Base-by-base conservation (phyloP, 2,329 filamentous ascomycete species). In the Cyclaneusma minus region DNA sequence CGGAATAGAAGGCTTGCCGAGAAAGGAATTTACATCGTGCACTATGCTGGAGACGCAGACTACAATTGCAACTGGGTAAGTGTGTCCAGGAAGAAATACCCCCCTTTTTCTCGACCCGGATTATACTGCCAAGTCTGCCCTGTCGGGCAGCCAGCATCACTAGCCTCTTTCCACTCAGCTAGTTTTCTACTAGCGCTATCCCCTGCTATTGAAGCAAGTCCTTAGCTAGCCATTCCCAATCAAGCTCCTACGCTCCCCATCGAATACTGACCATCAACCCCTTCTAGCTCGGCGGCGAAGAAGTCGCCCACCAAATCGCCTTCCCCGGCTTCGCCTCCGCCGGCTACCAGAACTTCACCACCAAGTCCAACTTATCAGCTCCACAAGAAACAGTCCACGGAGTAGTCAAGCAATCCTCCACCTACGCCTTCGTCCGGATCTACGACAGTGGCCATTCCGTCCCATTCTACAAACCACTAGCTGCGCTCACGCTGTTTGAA, bases 251-350 rank as follows among this genome's bases (percentile, higher is more conserved):
- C n/a, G n/a, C n/a, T n/a, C n/a, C n/a, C n/a, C n/a, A n/a, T n/a
- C n/a, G n/a, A n/a, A n/a, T n/a, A n/a, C n/a, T n/a, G n/a, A n/a
- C n/a, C n/a, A n/a, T n/a, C n/a, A n/a, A n/a, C n/a, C n/a, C n/a
- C n/a, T n/a, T n/a, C n/a, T n/a, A n/a, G 67, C 55, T 75, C 35
- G 80, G 81, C 8, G 79, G 76, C 18, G 62, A 87, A 48, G 69
- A 69, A 2, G 58, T 80, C 20, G 73, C 73, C 2, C 54, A 79
- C 7, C 59, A 61, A 68, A 39, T 65, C 55, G 52, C 79, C 1
- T 32, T 48, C 53, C 1, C 44, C 48, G 3, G 51, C 14, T 84
- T 83, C 44, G 50, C 58, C 3, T 46, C 52, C 0, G 72, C 81
- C 0, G 79, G 78, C 1, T 89, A 85, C 44, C 63, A 66, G 1